Evolutionary conservation across 2,329 filamentous ascomycete genomes (phyloP).

Genomic region (Orbilia brochopaga): DNA sequence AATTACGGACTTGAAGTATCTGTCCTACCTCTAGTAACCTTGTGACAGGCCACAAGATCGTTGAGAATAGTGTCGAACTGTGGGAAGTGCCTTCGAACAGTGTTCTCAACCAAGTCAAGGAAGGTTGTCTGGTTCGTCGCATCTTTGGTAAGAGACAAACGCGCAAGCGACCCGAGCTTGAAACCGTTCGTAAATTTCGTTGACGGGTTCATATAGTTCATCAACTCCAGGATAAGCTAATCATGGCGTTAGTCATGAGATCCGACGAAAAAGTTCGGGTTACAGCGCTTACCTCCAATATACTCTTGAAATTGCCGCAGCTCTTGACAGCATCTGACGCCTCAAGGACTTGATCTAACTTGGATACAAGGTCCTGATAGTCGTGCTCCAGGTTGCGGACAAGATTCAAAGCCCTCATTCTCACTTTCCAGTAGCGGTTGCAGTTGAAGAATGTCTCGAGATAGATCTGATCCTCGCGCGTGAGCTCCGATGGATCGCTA

Average conservation of each 20-base stretch:
- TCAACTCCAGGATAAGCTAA: constrained; percentile 86
- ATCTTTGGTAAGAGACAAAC: constrained; percentile 97
- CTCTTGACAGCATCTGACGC: constrained; percentile 90
- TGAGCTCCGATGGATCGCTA: constrained; percentile 83
- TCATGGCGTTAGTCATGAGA: constrained; percentile 11
- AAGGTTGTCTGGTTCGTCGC: constrained; percentile 98
- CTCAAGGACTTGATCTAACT: constrained; percentile 81
- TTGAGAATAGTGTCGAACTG: constrained; percentile 89
- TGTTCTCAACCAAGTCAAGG: constrained; percentile 92
- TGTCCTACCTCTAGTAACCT: constrained; percentile 49
- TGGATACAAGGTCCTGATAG: constrained; percentile 87
- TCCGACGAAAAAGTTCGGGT: background rate
- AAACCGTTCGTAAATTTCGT: constrained; percentile 98
- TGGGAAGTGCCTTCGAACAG: constrained; percentile 93
- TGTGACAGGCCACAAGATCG: constrained; percentile 67
- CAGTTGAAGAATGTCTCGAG: constrained; percentile 91
- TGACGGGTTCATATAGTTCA: constrained; percentile 99
- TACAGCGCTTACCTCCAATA: constrained; percentile 67
- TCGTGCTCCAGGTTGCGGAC: constrained; percentile 84
- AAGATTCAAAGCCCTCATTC: constrained; percentile 86
- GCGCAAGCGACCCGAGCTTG: constrained; percentile 92
- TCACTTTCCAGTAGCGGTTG: constrained; percentile 97
- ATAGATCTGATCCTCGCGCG: constrained; percentile 93
- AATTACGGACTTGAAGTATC: background rate
- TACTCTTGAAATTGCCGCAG: constrained; percentile 92